Base-by-base conservation (phyloP, 2,329 filamentous ascomycete species). In the Aspergillus pseudonomiae region DNA sequence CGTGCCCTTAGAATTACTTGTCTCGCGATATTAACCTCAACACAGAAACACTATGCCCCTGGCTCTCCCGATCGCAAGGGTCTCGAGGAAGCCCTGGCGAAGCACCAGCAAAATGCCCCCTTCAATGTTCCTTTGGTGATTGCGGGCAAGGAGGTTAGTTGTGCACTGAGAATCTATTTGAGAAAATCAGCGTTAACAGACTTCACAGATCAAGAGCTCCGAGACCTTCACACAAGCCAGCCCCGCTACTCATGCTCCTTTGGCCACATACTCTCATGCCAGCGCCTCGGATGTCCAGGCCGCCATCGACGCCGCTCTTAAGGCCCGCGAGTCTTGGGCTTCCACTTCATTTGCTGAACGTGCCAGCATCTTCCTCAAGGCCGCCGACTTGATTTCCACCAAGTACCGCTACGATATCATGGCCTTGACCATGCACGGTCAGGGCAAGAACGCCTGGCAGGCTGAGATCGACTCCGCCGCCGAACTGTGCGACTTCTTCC, bases 381-480 rank as follows among this genome's bases (percentile, higher is more conserved):
- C 95, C 3, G 94, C 94, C 39, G 94, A 98, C 76, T 84, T 99
- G 66, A 88, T 99, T 70, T 84, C 91, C 60, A 91, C 87, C 68
- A 98, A 98, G 82, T 98, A 99, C 81, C 88, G 95, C 75, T 97
- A 97, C 80, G 93, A 97, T 62, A 88, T 99, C 72, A 96, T 98
- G 91, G 94, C 95, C 9, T 88, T 93, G 52, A 97, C 95, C 16
- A 97, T 98, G 88, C 84, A 97, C 36, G 95, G 94, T 65, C 94
- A 99, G 81, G 94, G 95, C 73, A 98, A 98, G 87, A 98, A 97
- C 78, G 93, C 92, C 55, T 98, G 93, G 93, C 94, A 99, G 81
- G 94, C 95, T n/a, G 94, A 99, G 85, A 98, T 98, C 68, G 94
- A 98, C 79, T 87, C 94, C 45, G 94, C 94, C 21, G 94, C 94